Evolutionary conservation across 176 grass and related monocot genomes (phyloP), one percentile per base, ranked within the genome.

Genomic region (Puya raimondii): DNA sequence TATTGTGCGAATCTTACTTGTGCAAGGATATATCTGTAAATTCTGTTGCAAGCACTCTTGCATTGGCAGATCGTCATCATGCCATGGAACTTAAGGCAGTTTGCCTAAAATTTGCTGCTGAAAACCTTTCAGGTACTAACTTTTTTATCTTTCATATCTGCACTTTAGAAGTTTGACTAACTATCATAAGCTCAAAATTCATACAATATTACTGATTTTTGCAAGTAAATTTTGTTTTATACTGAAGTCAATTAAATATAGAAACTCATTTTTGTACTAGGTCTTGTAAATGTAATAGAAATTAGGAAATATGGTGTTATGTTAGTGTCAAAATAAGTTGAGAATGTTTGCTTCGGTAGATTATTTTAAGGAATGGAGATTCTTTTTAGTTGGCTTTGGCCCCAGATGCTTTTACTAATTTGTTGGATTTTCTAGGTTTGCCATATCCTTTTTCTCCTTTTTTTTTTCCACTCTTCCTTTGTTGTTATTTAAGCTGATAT

Each of bases 81-180:
- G 92, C 92, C 49, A 83, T 49, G 61, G 92, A 96, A 50, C 92
- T 96, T 75, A 89, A 96, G 63, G 87, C 88, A 51, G 88, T 88
- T 76, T 96, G 88, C 78, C 83, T 96, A 49, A 91, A 86, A 82
- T 96, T 96, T 70, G 81, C 86, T 65, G 92, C 92, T 67, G 92
- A 92, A 77, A 91, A 92, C 67, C 92, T 96, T 86, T 78, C 81
- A 92, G 92, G 92, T 96, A 87, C 70, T 18, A 66, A 67, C 12
- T 66, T 51, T 51, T 76, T 53, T 2, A 77, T 53, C 17, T 3
- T n/a, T 52, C 3, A 11, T 48, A 49, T 73, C 1, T 63, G 48
- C 20, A 42, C 10, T 9, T 70, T 18, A 23, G 65, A 48, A 77
- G 61, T 73, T 64, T 23, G 8, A 56, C 29, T 11, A 68, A 9